These are phyloP conservation scores for Boechera divaricarpa DNA, from an alignment of 345 rosid genomes.

Conservation along the genomic window DNA sequence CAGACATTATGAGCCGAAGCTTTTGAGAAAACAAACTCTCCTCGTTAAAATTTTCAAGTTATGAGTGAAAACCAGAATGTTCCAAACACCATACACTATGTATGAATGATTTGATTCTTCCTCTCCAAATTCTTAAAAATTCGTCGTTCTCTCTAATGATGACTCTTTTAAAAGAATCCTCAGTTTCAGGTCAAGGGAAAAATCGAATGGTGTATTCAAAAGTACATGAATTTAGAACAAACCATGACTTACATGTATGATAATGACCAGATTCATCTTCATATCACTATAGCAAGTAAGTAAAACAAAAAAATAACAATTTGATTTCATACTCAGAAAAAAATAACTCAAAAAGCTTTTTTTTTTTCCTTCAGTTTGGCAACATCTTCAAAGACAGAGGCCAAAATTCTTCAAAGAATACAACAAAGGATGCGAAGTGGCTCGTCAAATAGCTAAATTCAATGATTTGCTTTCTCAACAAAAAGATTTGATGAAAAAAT, in stretches of 20 bases:
- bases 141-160: not conserved
- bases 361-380: conserved; percentile 1
- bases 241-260: not conserved
- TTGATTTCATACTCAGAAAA: not conserved
- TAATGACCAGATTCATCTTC: not conserved
- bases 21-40: no score
- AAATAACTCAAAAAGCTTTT: not conserved
- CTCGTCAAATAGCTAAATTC: conserved; percentile 14
- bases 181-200: not conserved
- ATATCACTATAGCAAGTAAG: not conserved
- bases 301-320: not conserved
- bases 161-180: not conserved
- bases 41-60: not conserved
- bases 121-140: not conserved
- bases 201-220: conserved; percentile 9
- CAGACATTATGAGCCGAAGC: not conserved
- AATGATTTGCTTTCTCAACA: conserved; percentile 20
- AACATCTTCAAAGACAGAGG: conserved; percentile 7
- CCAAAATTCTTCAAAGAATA: conserved; percentile 8
- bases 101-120: not conserved
- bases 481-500: not conserved
- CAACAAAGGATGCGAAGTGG: conserved; percentile 1
- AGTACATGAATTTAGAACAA: conserved; percentile 17
- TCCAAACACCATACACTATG: not conserved
- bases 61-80: not conserved